phyloP scores from a whole-genome alignment of 148 eudicot genomes.

The Nyssa sinensis region DNA sequence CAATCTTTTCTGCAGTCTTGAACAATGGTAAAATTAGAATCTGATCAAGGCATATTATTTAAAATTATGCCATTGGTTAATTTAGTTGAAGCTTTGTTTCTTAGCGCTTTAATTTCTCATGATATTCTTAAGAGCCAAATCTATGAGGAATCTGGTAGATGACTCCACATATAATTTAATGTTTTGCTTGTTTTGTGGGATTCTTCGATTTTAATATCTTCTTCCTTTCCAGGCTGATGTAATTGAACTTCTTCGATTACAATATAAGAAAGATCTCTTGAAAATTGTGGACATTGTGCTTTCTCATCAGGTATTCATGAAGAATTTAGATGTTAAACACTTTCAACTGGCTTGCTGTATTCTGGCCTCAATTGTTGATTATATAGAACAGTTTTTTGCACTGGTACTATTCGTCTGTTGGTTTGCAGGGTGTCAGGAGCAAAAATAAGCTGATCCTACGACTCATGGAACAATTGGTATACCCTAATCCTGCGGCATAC shows the following conservation, averaged over 20 bases:
- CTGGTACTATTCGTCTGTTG: conserved; percentile 2
- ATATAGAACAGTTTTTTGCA: too few species aligned
- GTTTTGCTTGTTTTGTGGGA: background rate
- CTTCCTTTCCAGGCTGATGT: conserved; percentile 83
- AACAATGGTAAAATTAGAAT: background rate
- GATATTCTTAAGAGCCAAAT: background rate
- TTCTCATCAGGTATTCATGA: conserved; percentile 91
- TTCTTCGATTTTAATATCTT: conserved; percentile 1
- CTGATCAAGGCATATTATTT: background rate
- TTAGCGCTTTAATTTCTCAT: background rate
- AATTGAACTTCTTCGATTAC: conserved; percentile 96
- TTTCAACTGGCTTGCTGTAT: background rate
- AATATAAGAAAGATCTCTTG: conserved; percentile 79
- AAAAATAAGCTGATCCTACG: conserved; percentile 86
- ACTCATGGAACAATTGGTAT: conserved; percentile 96
- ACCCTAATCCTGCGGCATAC: conserved; percentile 99
- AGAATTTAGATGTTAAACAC: background rate
- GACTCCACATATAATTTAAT: background rate
- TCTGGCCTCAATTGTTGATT: background rate
- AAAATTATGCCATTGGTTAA: conserved; percentile 2
- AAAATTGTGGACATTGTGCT: conserved; percentile 91
- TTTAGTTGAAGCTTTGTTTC: background rate
- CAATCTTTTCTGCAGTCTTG: background rate
- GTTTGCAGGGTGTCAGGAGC: conserved; percentile 75
- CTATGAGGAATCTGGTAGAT: background rate